Evolutionary conservation across 495 filamentous ascomycete species (phyloP), one percentile per base, ranked within the genome.

Genomic region (Bacidia rubella): DNA sequence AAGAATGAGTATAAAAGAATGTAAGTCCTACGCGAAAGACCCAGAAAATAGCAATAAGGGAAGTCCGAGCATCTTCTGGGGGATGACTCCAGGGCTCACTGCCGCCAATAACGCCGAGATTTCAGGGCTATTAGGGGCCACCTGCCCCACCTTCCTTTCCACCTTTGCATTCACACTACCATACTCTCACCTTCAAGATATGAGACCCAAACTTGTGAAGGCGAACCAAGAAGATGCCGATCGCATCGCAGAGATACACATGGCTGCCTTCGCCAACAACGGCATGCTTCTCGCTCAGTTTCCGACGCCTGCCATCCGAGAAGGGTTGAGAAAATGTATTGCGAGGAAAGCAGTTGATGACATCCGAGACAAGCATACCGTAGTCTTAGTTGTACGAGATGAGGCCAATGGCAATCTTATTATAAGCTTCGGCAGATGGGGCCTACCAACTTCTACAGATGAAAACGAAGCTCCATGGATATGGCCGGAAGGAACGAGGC

Each of bases 241-340:
- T n/a, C 59, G 63, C 29, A 70, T 74, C 47, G 68, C 68, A 7
- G 59, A 58, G 24, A 64, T 72, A 32, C 70, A 73, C 39, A 55
- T 70, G 22, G 50, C 57, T n/a, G 69, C 71, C 25, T 73, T 74
- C 62, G 58, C 64, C 38, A 41, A 60, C 42, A 73, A 73, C 46
- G 54, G 53, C 5, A 53, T 73, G 25, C 60, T 72, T 3, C 64
- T 67, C 55, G 65, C 59, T 0, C 71, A 74, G 47, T 74, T 72
- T 46, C 67, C 71, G 10, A 66, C 63, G 2, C 57, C 56, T 10
- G 52, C 56, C 3, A 61, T 62, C 53, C 60, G 67, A 15, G 27
- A 9, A 19, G 44, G 41, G 1, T 52, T 70, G 7, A 41, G 53
- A 22, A 21, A 7, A 0, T 62, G 64, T 47, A 52, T 74, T 38